Base-by-base conservation (phyloP, 371 early-diverging fungal genomes). In the Apophysomyces elegans region DNA sequence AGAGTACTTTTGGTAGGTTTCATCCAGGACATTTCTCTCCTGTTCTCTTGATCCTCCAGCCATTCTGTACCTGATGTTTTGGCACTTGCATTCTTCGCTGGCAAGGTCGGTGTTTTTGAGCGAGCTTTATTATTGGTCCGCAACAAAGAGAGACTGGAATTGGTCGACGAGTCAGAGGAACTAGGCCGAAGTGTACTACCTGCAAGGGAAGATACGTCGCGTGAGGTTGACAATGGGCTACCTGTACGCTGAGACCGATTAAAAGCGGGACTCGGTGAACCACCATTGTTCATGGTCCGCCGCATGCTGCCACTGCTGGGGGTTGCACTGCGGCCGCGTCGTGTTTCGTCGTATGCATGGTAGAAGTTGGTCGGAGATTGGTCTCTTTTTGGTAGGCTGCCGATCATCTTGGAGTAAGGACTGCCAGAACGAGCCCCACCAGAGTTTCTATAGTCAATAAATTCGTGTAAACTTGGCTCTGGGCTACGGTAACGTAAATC, bases 1-100 rank as follows among this genome's bases (percentile, higher is more conserved):
- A 72, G 60, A 0, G 74, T 73, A 44, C 73, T 70, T 35, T 76
- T 76, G 4, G 79, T 76, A 0, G 79, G 76, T 37, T 76, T 76
- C 59, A 70, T 65, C 61, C 70, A 67, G 2, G 71, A 63, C 18
- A 68, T 69, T 32, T 64, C 66, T 50, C 16, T 65, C 61, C 11
- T 66, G 60, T 37, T 18, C n/a, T 37, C 54, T 21, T 16, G n/a
- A 21, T 50, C 46, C 37, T 45, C 45, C 54, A 18, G n/a, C 68
- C 32, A 58, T 14, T 14, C 58, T 59, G 21, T 65, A 63, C 58
- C 60, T 43, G 38, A 63, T 61, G 50, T 63, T 38, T 46, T 37
- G 58, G 44, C 58, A 18, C 41, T 47, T 58, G 59, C 43, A 36
- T 64, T 56, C 21, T 11, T 38, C 37, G 16, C 38, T n/a, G 47